Evolutionary conservation across 176 grass and related monocot species (phyloP).

Genomic region (Chrysopogon serrulatus): DNA sequence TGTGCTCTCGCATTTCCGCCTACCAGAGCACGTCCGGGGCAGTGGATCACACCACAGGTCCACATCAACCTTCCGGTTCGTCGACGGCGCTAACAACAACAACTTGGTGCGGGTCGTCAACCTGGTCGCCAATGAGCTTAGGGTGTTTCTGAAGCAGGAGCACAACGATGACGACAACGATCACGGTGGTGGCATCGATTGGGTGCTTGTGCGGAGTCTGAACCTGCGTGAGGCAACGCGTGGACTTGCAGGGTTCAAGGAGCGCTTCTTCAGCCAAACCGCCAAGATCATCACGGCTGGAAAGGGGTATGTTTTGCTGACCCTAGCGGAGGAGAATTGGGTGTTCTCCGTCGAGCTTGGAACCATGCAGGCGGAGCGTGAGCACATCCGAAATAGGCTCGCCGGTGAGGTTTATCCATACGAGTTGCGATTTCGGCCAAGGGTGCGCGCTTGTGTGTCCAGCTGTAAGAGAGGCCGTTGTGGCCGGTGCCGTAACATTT

Average conservation of each 20-base stretch:
- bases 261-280: background rate
- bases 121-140: background rate
- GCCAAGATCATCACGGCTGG: background rate
- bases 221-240: background rate
- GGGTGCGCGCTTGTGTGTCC: background rate
- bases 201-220: background rate
- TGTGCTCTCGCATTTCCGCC: background rate
- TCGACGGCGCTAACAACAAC: background rate
- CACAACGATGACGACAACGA: background rate
- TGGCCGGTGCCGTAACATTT: background rate
- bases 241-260: background rate
- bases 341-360: background rate
- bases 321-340: background rate
- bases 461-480: background rate
- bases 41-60: background rate
- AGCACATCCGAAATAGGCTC: background rate
- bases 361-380: background rate
- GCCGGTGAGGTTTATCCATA: background rate
- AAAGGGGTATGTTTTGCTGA: background rate
- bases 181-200: background rate
- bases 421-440: background rate
- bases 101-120: background rate
- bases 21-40: background rate
- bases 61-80: background rate
- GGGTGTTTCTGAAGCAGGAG: background rate